These are phyloP conservation scores for Pelomyxa schiedti DNA, from an alignment of 78 protist genomes.

Conservation along the genomic window DNA sequence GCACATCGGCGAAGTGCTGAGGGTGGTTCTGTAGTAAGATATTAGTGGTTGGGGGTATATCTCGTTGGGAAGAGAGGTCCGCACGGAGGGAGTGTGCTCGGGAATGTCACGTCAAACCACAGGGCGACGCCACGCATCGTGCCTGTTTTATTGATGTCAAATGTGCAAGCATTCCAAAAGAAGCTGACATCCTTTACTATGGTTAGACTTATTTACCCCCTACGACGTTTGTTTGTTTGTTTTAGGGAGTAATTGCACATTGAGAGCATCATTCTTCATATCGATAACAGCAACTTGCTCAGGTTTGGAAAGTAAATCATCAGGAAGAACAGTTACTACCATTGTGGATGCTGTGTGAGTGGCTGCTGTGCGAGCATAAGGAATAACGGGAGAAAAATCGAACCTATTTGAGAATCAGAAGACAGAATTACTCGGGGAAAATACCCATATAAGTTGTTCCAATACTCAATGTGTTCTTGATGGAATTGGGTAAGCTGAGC, in stretches of 20 bases:
- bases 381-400: neutral
- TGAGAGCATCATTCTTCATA: neutral
- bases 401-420: neutral
- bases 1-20: conserved; percentile 34
- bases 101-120: conserved; percentile 37
- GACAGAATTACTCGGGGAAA: too few species aligned
- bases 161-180: conserved; percentile 1
- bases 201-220: too few species aligned
- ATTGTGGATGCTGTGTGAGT: neutral
- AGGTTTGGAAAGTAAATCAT: neutral
- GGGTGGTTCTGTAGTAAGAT: neutral
- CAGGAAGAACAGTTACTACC: neutral
- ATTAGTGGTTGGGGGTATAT: neutral
- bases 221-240: too few species aligned
- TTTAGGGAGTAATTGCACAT: too few species aligned
- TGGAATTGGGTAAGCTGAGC: conserved; percentile 4
- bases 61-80: too few species aligned
- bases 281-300: neutral
- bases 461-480: conserved; percentile 24
- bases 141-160: conserved; percentile 1
- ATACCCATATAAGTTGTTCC: conserved; percentile 47
- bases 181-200: too few species aligned
- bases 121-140: conserved; percentile 36
- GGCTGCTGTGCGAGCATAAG: neutral
- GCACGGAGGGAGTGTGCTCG: too few species aligned